Conservation (phyloP, 768 basidiomycete genomes). For the Trametes sanguinea region DNA sequence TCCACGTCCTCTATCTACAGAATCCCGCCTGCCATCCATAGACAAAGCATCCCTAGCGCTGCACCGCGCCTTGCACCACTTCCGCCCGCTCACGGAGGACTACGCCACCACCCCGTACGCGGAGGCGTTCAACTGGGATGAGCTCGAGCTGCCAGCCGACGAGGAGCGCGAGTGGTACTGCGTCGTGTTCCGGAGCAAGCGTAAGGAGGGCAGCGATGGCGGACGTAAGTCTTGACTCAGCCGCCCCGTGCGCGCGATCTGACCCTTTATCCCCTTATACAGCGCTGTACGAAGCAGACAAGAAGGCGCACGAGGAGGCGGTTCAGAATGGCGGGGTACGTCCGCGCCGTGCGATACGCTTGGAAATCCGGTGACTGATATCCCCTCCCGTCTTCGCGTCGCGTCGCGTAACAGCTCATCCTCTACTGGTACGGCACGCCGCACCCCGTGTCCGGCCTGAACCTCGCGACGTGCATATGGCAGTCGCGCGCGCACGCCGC, state of each 20-base stretch:
- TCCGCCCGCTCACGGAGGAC: slow-evolving; percentile 56
- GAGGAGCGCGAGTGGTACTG: slow-evolving; percentile 90
- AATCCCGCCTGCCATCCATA: slow-evolving; percentile 80
- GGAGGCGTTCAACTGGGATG: slow-evolving; percentile 87
- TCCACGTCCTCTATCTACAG: slow-evolving; percentile 54
- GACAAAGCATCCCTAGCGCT: slow-evolving; percentile 83
- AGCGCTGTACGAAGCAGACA: slow-evolving; percentile 88
- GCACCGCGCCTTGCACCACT: slow-evolving; percentile 82
- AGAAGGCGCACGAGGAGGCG: slow-evolving; percentile 89
- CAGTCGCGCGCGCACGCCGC: slow-evolving; percentile 83
- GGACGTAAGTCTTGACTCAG: slow-evolving; percentile 46
- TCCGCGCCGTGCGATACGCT: slow-evolving; percentile 14
- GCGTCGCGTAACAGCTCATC: slow-evolving; percentile 52
- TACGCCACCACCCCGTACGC: slow-evolving; percentile 70
- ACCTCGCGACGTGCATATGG: slow-evolving; percentile 97
- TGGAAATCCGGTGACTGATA: background rate
- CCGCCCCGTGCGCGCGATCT: background rate
- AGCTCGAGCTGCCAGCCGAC: slow-evolving; percentile 63
- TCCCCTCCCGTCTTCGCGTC: slow-evolving; percentile 9
- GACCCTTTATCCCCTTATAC: slow-evolving; percentile 10
- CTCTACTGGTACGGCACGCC: slow-evolving; percentile 96
- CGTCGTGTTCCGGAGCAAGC: slow-evolving; percentile 84
- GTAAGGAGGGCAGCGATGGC: slow-evolving; percentile 71
- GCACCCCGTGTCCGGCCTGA: slow-evolving; percentile 70
- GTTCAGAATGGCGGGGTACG: slow-evolving; percentile 81